A percentile compares a stretch with the other conserved stretches of the same genome.
These are phyloP conservation scores for Cytospora paraplurivora DNA, from an alignment of 2,329 filamentous ascomycete genomes.

Conservation along the genomic window DNA sequence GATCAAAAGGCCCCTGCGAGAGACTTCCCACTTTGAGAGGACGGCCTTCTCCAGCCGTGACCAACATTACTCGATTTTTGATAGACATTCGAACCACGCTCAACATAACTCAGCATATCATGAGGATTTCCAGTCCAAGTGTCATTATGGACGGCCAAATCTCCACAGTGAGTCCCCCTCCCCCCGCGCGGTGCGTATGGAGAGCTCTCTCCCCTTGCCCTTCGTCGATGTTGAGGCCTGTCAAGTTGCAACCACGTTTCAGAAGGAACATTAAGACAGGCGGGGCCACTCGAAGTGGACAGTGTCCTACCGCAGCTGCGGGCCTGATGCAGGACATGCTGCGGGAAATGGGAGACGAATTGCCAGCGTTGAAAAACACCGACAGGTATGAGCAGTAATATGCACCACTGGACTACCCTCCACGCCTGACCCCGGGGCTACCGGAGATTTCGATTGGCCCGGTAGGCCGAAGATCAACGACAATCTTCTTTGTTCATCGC, in stretches of 20 bases:
- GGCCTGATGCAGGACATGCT: conserved; percentile 7
- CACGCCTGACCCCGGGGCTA: background rate
- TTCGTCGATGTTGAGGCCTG: background rate
- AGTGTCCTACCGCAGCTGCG: conserved; percentile 4
- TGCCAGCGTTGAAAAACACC: too few species aligned
- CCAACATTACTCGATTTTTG: background rate
- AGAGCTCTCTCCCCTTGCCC: background rate
- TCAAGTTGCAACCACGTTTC: conserved; percentile 8
- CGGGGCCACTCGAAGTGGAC: conserved; percentile 18
- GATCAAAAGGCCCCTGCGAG: background rate
- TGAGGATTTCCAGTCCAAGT: background rate
- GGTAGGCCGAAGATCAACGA: background rate
- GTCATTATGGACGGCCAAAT: background rate
- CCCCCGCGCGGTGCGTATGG: background rate
- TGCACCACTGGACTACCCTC: too few species aligned
- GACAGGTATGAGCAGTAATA: too few species aligned
- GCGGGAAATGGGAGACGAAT: background rate
- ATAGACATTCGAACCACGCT: too few species aligned
- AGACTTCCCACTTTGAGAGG: background rate
- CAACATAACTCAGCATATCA: background rate
- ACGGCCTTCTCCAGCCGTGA: background rate
- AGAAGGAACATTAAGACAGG: conserved; percentile 7
- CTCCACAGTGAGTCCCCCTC: background rate
- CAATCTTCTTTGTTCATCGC: background rate
- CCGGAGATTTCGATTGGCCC: background rate